Evolutionary conservation across 1,139 yeast species (phyloP).

Genomic region (Spathaspora sp.): DNA sequence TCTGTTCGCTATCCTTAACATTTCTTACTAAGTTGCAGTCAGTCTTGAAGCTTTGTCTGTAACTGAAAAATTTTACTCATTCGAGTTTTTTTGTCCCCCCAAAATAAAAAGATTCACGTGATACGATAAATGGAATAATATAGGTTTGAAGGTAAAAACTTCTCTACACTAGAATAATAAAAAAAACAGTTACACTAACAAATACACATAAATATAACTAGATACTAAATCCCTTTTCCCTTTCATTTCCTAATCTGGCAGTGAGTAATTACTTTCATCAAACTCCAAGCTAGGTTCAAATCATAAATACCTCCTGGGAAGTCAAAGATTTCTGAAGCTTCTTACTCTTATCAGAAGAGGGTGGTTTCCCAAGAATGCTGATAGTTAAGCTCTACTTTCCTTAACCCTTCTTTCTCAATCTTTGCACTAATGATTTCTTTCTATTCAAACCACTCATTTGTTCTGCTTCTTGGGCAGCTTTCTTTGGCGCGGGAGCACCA

Average conservation of each 20-base stretch:
- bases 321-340: not conserved
- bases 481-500: slow-evolving; percentile 89
- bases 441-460: slow-evolving; percentile 50
- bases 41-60: not conserved
- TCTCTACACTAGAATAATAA: too few species aligned
- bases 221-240: not conserved
- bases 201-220: slow-evolving; percentile 1
- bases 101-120: not conserved
- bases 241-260: not conserved
- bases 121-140: not conserved
- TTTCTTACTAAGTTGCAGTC: not conserved
- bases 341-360: slow-evolving; percentile 7
- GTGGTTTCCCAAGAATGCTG: too few species aligned
- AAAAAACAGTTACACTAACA: not conserved
- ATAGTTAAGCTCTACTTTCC: too few species aligned
- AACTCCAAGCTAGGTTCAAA: not conserved
- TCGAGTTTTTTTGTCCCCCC: not conserved
- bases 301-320: not conserved
- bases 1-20: slow-evolving; percentile 2
- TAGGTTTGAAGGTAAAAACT: too few species aligned
- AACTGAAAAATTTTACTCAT: not conserved
- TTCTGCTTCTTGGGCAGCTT: slow-evolving; percentile 23
- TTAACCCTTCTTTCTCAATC: slow-evolving; percentile 50
- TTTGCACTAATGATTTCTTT: slow-evolving; percentile 74
- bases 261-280: not conserved